phyloP scores from a whole-genome alignment of 345 rosid species.

The Populus tremula region DNA sequence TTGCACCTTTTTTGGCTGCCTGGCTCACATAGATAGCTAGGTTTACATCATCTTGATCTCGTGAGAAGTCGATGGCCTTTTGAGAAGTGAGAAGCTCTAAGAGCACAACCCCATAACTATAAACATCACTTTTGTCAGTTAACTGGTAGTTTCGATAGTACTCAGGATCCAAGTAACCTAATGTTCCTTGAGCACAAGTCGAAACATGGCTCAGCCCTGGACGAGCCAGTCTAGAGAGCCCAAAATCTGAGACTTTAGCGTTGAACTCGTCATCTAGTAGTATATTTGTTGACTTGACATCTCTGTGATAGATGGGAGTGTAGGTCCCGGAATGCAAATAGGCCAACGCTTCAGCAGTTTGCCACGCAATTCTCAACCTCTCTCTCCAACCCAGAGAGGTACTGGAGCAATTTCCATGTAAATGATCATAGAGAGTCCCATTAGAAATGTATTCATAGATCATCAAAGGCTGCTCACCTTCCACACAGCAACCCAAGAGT shows the following conservation, averaged over 20 bases:
- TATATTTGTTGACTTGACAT: conserved; percentile 62
- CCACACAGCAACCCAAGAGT: conserved; percentile 60
- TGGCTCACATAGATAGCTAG: conserved; percentile 44
- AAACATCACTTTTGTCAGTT: conserved; percentile 58
- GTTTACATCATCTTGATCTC: conserved; percentile 49
- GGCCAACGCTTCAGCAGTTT: conserved; percentile 58
- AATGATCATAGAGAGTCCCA: conserved; percentile 56
- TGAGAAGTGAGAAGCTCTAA: conserved; percentile 55
- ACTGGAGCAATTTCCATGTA: conserved; percentile 34
- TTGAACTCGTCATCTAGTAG: conserved; percentile 43
- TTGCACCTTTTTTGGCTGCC: conserved; percentile 27
- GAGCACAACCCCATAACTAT: conserved; percentile 57
- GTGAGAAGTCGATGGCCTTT: conserved; percentile 50
- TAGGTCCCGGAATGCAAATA: conserved; percentile 56
- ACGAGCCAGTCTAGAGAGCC: conserved; percentile 53
- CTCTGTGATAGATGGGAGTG: conserved; percentile 60
- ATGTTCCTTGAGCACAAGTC: conserved; percentile 63
- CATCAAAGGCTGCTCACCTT: conserved; percentile 55
- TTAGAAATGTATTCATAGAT: conserved; percentile 55
- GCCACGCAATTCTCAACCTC: conserved; percentile 47
- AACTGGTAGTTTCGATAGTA: conserved; percentile 59
- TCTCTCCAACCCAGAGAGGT: conserved; percentile 44
- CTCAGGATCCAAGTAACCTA: conserved; percentile 65
- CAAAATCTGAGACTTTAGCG: conserved; percentile 57
- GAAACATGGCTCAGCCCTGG: conserved; percentile 64